Percentiles rank a stretch among this genome's conserved stretches.
Conservation (phyloP, 177 flowering plant genomes). For the Vitis hybrid region DNA sequence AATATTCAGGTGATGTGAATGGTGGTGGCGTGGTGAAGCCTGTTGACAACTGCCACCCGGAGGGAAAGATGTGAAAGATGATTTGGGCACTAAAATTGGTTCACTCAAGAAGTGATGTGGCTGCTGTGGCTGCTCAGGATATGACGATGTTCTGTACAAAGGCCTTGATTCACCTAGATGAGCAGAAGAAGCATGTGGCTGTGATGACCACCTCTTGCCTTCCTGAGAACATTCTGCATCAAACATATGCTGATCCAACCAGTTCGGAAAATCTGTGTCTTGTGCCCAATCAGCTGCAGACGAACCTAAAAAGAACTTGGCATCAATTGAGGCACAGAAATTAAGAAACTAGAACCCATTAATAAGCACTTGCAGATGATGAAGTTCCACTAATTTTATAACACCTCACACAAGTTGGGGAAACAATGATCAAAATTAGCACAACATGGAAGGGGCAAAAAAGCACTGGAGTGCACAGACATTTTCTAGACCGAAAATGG, state of each 20-base stretch:
- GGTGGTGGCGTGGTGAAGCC: conserved; percentile 43
- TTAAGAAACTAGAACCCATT: conserved; percentile 1
- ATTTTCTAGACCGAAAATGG: no score
- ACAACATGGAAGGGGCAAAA: background rate
- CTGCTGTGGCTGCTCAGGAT: conserved; percentile 58
- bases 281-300: conserved; percentile 78
- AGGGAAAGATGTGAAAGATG: conserved; percentile 61
- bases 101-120: conserved; percentile 52
- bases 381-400: background rate
- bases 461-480: no score
- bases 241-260: conserved; percentile 60
- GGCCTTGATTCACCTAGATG: conserved; percentile 50
- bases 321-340: background rate
- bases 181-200: conserved; percentile 55
- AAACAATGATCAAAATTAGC: background rate
- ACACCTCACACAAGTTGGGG: background rate
- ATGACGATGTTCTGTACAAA: conserved; percentile 69
- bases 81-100: conserved; percentile 51
- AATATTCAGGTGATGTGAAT: conserved; percentile 41
- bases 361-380: background rate
- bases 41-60: conserved; percentile 53
- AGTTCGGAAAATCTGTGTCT: conserved; percentile 52
- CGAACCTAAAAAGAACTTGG: conserved; percentile 52
- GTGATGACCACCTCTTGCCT: conserved; percentile 86
- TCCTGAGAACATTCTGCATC: conserved; percentile 56